A percentile compares a stretch with the other conserved stretches of the same genome.
Evolutionary conservation across 176 grass and related monocot species (phyloP).

Genomic region (Cenchrus fungigraminus): DNA sequence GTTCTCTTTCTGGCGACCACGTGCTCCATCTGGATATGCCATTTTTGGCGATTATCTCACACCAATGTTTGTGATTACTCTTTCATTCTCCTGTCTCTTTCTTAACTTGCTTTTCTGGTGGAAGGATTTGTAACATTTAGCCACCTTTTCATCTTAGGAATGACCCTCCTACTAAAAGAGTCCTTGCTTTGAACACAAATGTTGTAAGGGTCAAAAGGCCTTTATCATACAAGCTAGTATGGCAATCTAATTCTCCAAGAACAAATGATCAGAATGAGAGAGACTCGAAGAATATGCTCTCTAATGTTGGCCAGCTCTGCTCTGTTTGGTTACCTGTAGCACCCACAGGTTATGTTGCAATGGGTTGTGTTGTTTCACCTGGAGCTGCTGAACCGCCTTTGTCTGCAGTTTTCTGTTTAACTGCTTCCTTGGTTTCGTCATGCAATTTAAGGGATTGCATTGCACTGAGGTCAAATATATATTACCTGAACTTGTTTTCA

Average conservation of each 20-base stretch:
- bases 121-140: conserved; percentile 32
- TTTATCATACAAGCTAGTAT: conserved; percentile 87
- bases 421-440: conserved; percentile 77
- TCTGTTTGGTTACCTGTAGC: conserved; percentile 97
- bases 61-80: conserved; percentile 66
- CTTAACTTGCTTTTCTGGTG: conserved; percentile 24
- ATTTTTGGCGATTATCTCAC: conserved; percentile 89
- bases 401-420: conserved; percentile 80
- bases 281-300: conserved; percentile 36
- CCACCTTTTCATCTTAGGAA: conserved; percentile 61
- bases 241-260: conserved; percentile 55
- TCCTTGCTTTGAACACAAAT: conserved; percentile 94
- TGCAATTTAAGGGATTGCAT: conserved; percentile 83
- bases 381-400: conserved; percentile 80
- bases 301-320: conserved; percentile 42
- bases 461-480: conserved; percentile 55
- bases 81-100: conserved; percentile 36
- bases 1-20: conserved; percentile 94
- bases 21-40: conserved; percentile 96
- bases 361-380: conserved; percentile 91
- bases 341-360: conserved; percentile 75
- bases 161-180: conserved; percentile 85
- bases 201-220: conserved; percentile 90
- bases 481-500: conserved; percentile 32
- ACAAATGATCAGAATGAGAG: conserved; percentile 34